Conservation (phyloP, 2,329 filamentous ascomycete genomes). For the Aureobasidium sp. region DNA sequence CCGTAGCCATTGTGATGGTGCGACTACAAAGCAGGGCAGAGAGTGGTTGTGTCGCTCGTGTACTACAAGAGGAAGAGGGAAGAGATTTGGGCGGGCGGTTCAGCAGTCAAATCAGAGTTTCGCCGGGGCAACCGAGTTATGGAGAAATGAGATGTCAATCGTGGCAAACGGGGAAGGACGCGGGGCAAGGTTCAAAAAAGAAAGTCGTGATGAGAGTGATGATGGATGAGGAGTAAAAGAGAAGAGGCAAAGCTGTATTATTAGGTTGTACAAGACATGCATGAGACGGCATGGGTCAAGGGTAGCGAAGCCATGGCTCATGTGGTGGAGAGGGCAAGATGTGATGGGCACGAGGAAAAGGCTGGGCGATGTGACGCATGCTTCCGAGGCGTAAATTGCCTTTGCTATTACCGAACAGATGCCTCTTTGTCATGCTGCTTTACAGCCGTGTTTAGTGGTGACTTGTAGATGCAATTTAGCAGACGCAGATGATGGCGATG, state of each 20-base stretch:
- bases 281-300: too few relatives aligned
- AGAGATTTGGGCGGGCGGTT: conserved; percentile 1
- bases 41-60: not conserved
- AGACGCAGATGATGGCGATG: too few relatives aligned
- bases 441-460: too few relatives aligned
- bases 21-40: not conserved
- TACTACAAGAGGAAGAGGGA: not conserved
- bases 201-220: not conserved
- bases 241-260: not conserved
- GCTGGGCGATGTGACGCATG: too few relatives aligned
- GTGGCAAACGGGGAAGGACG: conserved; percentile 8
- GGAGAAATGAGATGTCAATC: conserved; percentile 3
- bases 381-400: too few relatives aligned
- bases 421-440: too few relatives aligned
- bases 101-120: conserved; percentile 9
- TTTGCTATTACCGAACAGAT: too few relatives aligned
- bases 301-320: too few relatives aligned
- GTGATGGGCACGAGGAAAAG: too few relatives aligned
- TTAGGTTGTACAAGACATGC: too few relatives aligned
- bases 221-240: not conserved
- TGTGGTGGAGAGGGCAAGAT: too few relatives aligned
- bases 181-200: not conserved
- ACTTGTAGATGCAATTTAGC: too few relatives aligned
- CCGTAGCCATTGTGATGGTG: conserved; percentile 17
- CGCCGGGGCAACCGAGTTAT: conserved; percentile 11